phyloP scores from a whole-genome alignment of 305 asterid species.

The Petunia hybrid region DNA sequence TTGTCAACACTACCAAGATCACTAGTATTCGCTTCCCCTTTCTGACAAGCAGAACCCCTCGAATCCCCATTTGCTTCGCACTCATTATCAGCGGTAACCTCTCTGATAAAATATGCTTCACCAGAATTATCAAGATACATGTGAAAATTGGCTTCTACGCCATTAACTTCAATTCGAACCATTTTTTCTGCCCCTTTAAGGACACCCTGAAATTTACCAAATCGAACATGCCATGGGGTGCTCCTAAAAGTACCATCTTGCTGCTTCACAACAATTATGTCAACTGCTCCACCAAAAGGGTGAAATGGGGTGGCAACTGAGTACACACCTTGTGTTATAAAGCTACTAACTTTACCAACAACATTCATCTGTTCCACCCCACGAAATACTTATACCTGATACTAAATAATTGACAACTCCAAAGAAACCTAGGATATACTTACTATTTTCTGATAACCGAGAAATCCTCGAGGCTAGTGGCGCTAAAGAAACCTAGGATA shows the following conservation, averaged over 20 bases:
- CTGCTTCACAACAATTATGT: slow-evolving; percentile 83
- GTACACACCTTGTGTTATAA: slow-evolving; percentile 79
- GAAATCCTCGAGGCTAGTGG: too few species aligned
- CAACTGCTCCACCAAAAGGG: slow-evolving; percentile 97
- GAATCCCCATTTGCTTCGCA: slow-evolving; percentile 39
- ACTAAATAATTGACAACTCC: background rate
- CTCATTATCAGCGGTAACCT: slow-evolving; percentile 53
- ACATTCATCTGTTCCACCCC: slow-evolving; percentile 68
- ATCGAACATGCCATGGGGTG: slow-evolving; percentile 93
- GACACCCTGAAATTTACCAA: slow-evolving; percentile 92
- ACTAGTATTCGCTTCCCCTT: slow-evolving; percentile 30
- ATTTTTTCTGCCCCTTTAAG: slow-evolving; percentile 90
- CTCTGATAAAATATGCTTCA: slow-evolving; percentile 83
- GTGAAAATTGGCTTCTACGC: slow-evolving; percentile 70
- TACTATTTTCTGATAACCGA: too few species aligned
- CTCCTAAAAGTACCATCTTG: slow-evolving; percentile 77
- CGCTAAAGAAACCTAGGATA: background rate
- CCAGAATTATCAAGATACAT: slow-evolving; percentile 91
- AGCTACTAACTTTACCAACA: slow-evolving; percentile 78
- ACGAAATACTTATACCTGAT: slow-evolving; percentile 35
- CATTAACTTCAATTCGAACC: slow-evolving; percentile 90
- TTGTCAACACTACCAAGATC: slow-evolving; percentile 34
- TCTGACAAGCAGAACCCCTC: slow-evolving; percentile 41
- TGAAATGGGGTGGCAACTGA: slow-evolving; percentile 95
- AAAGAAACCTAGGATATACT: background rate